These are phyloP conservation scores for Candida pini DNA, from an alignment of 805 yeast species.

Conservation along the genomic window DNA sequence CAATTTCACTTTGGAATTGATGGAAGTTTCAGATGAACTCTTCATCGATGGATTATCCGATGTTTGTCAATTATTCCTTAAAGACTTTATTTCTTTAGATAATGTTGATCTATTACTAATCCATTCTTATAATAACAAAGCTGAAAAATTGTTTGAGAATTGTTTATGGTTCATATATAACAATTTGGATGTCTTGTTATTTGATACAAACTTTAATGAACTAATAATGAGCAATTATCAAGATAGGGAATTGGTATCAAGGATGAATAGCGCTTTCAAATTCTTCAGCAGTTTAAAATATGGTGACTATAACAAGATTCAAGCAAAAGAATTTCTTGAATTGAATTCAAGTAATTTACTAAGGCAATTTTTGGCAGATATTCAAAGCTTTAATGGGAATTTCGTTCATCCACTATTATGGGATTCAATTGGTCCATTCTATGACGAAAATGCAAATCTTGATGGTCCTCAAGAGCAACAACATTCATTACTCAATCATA, in stretches of 20 bases:
- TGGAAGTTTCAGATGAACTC: conserved; percentile 59
- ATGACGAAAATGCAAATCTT: conserved; percentile 4
- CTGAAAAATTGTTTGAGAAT: conserved; percentile 49
- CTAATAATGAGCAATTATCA: conserved; percentile 24
- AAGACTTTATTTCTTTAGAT: conserved; percentile 50
- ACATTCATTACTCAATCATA: conserved; percentile 6
- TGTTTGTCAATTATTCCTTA: conserved; percentile 53
- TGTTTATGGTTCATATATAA: conserved; percentile 65
- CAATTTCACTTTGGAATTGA: conserved; percentile 48
- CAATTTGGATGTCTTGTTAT: conserved; percentile 58
- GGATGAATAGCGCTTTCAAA: conserved; percentile 29
- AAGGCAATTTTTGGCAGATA: conserved; percentile 30
- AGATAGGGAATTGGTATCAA: conserved; percentile 11
- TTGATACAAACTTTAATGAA: conserved; percentile 35
- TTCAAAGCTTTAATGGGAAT: conserved; percentile 33
- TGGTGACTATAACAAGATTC: conserved; percentile 14
- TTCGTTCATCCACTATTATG: conserved; percentile 32
- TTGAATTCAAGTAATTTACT: conserved; percentile 25
- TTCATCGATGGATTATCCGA: conserved; percentile 54
- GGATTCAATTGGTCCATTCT: conserved; percentile 23
- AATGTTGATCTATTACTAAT: conserved; percentile 53
- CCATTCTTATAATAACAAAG: conserved; percentile 47
- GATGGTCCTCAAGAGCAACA: conserved; percentile 2
- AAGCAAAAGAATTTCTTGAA: conserved; percentile 14
- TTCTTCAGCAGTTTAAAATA: conserved; percentile 29